Conservation (phyloP, 2,329 filamentous ascomycete species). For the Aspergillus pseudoviridinutans region DNA sequence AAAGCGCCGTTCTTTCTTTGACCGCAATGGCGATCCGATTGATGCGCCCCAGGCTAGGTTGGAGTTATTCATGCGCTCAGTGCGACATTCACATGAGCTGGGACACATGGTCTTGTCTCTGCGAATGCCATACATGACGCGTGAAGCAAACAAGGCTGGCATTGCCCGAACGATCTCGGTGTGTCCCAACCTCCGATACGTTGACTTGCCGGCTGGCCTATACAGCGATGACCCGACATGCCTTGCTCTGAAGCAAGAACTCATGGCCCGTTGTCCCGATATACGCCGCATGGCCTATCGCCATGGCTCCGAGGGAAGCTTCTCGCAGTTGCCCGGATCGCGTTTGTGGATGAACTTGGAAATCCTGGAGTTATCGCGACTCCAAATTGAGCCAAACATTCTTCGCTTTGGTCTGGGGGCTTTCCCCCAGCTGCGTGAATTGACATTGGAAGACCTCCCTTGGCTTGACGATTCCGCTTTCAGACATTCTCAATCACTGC, state of each 20-base stretch:
- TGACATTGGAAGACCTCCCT: constrained; percentile 68
- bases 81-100: constrained; percentile 70
- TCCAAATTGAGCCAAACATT: constrained; percentile 35
- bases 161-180: constrained; percentile 82
- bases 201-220: constrained; percentile 85
- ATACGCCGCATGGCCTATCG: constrained; percentile 87
- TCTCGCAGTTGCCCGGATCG: constrained; percentile 65
- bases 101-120: constrained; percentile 70
- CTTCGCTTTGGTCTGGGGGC: constrained; percentile 68
- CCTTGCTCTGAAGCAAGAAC: constrained; percentile 71
- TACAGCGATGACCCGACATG: constrained; percentile 76
- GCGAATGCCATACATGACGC: constrained; percentile 92
- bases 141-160: constrained; percentile 79
- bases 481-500: constrained; percentile 59
- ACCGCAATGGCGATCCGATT: constrained; percentile 73
- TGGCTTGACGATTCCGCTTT: constrained; percentile 77
- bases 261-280: constrained; percentile 77
- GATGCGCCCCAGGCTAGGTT: constrained; percentile 75
- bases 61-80: constrained; percentile 72
- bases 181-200: constrained; percentile 77
- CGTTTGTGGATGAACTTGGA: constrained; percentile 40
- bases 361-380: constrained; percentile 35
- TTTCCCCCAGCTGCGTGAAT: constrained; percentile 64
- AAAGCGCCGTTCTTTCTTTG: constrained; percentile 67
- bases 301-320: constrained; percentile 70